These are phyloP conservation scores for Rauvolfia tetraphylla DNA, from an alignment of 257 asterid species.

Conservation along the genomic window DNA sequence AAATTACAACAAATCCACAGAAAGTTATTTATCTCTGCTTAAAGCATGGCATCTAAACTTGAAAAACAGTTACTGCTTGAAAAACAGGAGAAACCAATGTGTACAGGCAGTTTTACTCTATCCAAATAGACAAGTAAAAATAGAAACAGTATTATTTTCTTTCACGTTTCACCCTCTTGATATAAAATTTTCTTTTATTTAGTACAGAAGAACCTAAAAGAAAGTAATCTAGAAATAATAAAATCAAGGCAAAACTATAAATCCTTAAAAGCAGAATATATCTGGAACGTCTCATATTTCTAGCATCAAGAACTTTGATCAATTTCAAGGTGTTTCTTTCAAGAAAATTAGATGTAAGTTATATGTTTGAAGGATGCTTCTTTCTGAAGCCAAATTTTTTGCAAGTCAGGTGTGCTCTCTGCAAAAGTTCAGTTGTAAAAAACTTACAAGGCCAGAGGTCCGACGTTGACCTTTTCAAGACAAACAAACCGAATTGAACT, in stretches of 20 bases:
- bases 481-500: not conserved
- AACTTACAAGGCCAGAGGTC: not conserved
- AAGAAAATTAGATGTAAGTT: not conserved
- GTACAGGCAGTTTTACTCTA: not conserved
- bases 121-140: not conserved
- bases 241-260: not conserved
- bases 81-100: not conserved
- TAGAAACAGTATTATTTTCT: not conserved
- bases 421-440: not conserved
- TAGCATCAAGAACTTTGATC: not conserved
- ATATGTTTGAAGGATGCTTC: not conserved
- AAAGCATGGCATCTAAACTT: not conserved
- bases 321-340: not conserved
- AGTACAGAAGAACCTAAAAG: slow-evolving; percentile 9
- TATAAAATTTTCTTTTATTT: slow-evolving; percentile 15
- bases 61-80: not conserved
- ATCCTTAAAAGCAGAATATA: not conserved
- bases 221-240: not conserved
- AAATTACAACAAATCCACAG: not conserved
- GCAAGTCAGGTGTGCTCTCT: not conserved
- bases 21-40: not conserved
- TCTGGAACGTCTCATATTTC: not conserved
- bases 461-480: not conserved
- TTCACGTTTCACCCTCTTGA: not conserved
- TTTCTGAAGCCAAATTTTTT: not conserved